Evolutionary conservation across 345 rosid genomes (phyloP).

Genomic region (Euphorbia peplus): DNA sequence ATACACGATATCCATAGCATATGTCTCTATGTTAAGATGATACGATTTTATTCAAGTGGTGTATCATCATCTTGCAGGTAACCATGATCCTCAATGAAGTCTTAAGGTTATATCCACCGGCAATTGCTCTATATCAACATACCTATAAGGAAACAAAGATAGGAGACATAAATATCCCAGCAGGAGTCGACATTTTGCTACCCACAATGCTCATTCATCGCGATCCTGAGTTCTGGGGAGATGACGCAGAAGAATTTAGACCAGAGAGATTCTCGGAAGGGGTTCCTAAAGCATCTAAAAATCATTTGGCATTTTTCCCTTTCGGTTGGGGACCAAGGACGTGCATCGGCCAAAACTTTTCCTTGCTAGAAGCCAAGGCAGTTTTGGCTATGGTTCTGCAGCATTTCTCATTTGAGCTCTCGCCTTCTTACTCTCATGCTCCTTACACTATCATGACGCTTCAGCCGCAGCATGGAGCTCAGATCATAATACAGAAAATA

Average conservation of each 20-base stretch:
- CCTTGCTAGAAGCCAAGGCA: conserved; percentile 52
- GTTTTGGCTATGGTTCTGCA: conserved; percentile 52
- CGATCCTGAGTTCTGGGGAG: conserved; percentile 42
- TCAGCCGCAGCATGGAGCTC: conserved; percentile 57
- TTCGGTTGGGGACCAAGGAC: conserved; percentile 47
- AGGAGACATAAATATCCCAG: conserved; percentile 33
- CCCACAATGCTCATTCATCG: conserved; percentile 39
- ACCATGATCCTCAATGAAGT: conserved; percentile 42
- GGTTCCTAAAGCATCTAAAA: conserved; percentile 35
- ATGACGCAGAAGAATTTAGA: conserved; percentile 37
- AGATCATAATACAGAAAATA: conserved; percentile 32
- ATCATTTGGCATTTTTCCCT: conserved; percentile 31
- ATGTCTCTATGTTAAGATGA: background rate
- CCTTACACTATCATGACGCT: conserved; percentile 43
- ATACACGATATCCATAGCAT: background rate
- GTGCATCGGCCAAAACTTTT: conserved; percentile 46
- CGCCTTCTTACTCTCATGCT: conserved; percentile 52
- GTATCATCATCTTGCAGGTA: conserved; percentile 26
- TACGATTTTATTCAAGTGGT: background rate
- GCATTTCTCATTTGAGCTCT: conserved; percentile 39
- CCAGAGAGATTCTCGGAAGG: conserved; percentile 50
- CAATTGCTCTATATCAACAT: conserved; percentile 29
- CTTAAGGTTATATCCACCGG: conserved; percentile 50
- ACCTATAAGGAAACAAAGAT: conserved; percentile 25
- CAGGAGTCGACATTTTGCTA: conserved; percentile 36